phyloP scores from a whole-genome alignment of 495 filamentous ascomycete genomes.

The Annulohypoxylon moriforme region DNA sequence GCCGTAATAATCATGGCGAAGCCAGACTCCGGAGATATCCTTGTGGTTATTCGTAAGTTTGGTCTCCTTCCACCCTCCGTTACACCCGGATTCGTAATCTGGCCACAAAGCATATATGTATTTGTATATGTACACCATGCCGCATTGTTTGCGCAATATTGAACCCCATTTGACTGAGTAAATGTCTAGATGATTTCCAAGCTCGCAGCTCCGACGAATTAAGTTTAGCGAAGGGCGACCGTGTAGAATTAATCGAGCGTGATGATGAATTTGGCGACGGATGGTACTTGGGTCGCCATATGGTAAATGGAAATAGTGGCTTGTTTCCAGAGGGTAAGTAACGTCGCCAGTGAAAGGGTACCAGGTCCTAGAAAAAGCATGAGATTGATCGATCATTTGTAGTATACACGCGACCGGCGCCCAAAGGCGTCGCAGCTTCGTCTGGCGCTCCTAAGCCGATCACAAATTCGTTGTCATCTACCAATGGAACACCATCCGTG shows the following conservation, averaged over 20 bases:
- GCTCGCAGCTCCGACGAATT: conserved; percentile 94
- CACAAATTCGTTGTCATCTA: conserved; percentile 34
- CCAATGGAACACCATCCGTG: conserved; percentile 39
- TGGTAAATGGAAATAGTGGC: conserved; percentile 77
- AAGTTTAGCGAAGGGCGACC: conserved; percentile 85
- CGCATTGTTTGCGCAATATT: conserved; percentile 22
- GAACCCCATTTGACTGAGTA: conserved; percentile 15
- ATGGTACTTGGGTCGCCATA: conserved; percentile 92
- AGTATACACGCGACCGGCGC: conserved; percentile 67
- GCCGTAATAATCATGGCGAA: conserved; percentile 48
- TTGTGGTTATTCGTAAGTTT: conserved; percentile 82
- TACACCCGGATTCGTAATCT: conserved; percentile 8
- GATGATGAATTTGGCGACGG: conserved; percentile 98
- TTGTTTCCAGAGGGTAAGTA: conserved; percentile 88
- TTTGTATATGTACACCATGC: background rate
- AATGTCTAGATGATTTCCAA: conserved; percentile 79
- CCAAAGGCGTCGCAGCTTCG: conserved; percentile 48
- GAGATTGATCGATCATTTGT: conserved; percentile 33
- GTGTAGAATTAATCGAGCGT: conserved; percentile 90
- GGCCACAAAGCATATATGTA: background rate
- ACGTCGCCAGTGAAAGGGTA: background rate
- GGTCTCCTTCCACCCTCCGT: conserved; percentile 10
- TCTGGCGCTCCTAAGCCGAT: conserved; percentile 44
- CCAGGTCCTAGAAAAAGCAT: conserved; percentile 2
- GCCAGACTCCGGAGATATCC: conserved; percentile 73